phyloP scores from a whole-genome alignment of 2,329 filamentous ascomycete species.

The Stagonosporopsis tanaceti region DNA sequence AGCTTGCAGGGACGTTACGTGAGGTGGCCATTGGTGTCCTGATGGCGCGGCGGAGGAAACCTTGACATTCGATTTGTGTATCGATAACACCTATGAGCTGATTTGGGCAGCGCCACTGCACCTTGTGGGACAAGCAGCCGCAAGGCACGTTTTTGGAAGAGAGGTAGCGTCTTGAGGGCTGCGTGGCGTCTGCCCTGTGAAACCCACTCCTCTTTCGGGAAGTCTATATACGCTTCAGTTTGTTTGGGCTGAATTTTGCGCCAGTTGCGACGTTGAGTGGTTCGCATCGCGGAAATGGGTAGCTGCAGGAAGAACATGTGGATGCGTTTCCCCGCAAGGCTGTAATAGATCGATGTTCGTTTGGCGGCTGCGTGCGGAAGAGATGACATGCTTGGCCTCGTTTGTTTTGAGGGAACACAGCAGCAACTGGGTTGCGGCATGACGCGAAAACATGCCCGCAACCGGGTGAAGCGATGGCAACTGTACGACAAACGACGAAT shows the following conservation, averaged over 20 bases:
- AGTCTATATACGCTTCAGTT: slow-evolving; percentile 4
- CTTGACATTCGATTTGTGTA: slow-evolving; percentile 28
- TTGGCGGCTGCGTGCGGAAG: slow-evolving; percentile 11
- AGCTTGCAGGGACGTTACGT: slow-evolving; percentile 17
- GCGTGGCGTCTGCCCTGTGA: slow-evolving; percentile 19
- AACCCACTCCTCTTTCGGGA: slow-evolving; percentile 12
- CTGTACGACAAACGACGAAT: slow-evolving; percentile 30
- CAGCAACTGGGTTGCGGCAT: slow-evolving; percentile 26
- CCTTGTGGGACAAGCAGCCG: slow-evolving; percentile 20
- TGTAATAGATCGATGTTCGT: slow-evolving; percentile 21
- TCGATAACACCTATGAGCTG: slow-evolving; percentile 26
- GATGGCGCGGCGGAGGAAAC: slow-evolving; percentile 24
- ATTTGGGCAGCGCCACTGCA: slow-evolving; percentile 10
- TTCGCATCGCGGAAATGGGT: slow-evolving; percentile 8
- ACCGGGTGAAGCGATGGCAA: slow-evolving; percentile 26
- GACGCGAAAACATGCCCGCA: slow-evolving; percentile 21
- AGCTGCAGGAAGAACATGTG: slow-evolving; percentile 12
- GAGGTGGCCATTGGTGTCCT: slow-evolving; percentile 9
- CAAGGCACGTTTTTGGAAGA: slow-evolving; percentile 27
- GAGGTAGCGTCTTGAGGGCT: slow-evolving; percentile 12
- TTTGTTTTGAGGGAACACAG: slow-evolving; percentile 21
- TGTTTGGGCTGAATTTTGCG: slow-evolving; percentile 8
- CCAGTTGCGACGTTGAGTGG: slow-evolving; percentile 4
- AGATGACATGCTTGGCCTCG: slow-evolving; percentile 1
- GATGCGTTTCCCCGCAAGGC: slow-evolving; percentile 11